Base-by-base conservation (phyloP, 1,284 basidiomycete genomes). In the Ustilago trichophora region DNA sequence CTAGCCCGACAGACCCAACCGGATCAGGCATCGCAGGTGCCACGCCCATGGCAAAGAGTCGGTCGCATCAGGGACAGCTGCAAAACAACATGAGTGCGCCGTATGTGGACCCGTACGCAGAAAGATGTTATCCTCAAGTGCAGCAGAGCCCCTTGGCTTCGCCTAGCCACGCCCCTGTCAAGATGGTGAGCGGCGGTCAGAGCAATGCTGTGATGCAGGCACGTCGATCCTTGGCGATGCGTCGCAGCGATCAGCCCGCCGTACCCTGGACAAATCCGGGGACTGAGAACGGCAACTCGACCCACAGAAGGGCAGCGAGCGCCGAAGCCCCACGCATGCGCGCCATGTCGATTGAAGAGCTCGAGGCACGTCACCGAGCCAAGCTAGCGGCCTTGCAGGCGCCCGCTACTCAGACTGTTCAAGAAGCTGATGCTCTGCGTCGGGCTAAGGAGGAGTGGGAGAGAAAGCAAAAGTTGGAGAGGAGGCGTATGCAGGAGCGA, bases 381-480 rank as follows among this genome's bases (percentile, higher is more conserved):
- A 67, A 71, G 38, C 44, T 71, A 33, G 47, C 62, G n/a, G 71
- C 71, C 21, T 16, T 73, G 34, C 71, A 73, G 37, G 52, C 52
- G 11, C 71, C 71, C 3, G 60, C 62, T 6, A 70, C 53, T 1
- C 54, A 56, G 32, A 65, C 57, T 18, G 65, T 74, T 12, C 45
- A 62, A 15, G 72, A 74, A 16, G 64, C 58, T 7, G 68, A 59
- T 21, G 52, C 48, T 27, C 46, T 74, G 41, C 59, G 54, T 9
- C 33, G 32, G 21, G 72, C 69, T 11, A 67, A 63, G 33, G 64
- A 64, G 31, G 72, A 72, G 25, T 74, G 69, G 64, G 63, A 70
- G 52, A 43, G 51, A 19, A 64, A 65, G 53, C 63, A 62, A 29
- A 51, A 33, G 36, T 8, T 32, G 3, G 71, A 73, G 32, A 57